Conservation (phyloP, 352 stramenopile species). For the Globisporangium okanoganense region DNA sequence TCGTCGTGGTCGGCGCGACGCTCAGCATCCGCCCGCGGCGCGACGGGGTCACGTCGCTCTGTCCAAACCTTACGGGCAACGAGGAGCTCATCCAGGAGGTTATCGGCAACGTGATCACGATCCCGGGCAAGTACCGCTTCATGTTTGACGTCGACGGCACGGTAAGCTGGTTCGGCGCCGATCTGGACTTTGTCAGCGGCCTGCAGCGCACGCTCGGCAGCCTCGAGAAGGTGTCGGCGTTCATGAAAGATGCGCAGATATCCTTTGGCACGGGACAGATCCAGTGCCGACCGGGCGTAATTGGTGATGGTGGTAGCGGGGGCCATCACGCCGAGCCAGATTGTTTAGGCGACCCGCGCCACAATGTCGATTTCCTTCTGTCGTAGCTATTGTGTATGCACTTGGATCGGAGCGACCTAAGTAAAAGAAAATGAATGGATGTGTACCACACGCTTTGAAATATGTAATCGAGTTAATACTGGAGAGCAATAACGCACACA, state of each 20-base stretch:
- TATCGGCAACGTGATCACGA: slow-evolving; percentile 30
- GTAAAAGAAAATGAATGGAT: not conserved
- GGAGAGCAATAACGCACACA: not conserved
- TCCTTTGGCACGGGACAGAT: slow-evolving; percentile 58
- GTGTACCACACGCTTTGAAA: no score
- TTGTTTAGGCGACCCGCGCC: slow-evolving; percentile 13
- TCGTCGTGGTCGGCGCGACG: slow-evolving; percentile 40
- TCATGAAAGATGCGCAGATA: slow-evolving; percentile 43
- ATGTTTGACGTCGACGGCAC: slow-evolving; percentile 37
- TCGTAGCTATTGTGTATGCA: slow-evolving; percentile 18
- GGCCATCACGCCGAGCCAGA: not conserved
- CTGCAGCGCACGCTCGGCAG: slow-evolving; percentile 40
- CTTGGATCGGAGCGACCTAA: not conserved
- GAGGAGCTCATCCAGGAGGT: slow-evolving; percentile 50
- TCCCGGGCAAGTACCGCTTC: slow-evolving; percentile 49
- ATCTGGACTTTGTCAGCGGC: slow-evolving; percentile 53
- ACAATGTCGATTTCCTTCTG: slow-evolving; percentile 40
- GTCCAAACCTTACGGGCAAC: slow-evolving; percentile 30
- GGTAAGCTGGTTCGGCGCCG: slow-evolving; percentile 51
- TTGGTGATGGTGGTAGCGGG: not conserved
- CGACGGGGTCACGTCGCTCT: slow-evolving; percentile 39
- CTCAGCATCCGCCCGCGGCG: slow-evolving; percentile 38
- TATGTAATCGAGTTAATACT: no score
- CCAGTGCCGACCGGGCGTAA: slow-evolving; percentile 2
- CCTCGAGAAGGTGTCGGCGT: slow-evolving; percentile 35